A percentile compares a stretch with the other conserved stretches of the same genome.
These are phyloP conservation scores for Penicillium oxalicum DNA, from an alignment of 2,329 filamentous ascomycete genomes.

Conservation along the genomic window DNA sequence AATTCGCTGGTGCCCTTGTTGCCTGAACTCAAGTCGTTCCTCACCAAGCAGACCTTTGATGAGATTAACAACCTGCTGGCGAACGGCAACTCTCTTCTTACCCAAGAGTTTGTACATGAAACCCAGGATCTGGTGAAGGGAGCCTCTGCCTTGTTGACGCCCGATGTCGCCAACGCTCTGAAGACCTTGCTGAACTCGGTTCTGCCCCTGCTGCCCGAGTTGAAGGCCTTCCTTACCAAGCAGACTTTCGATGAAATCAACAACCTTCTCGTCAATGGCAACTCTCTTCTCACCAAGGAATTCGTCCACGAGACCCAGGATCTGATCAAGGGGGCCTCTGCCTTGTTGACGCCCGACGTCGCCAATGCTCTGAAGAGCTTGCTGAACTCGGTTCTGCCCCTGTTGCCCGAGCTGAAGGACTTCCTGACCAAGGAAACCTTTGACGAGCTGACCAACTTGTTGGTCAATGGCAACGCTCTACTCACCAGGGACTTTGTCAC, in stretches of 20 bases:
- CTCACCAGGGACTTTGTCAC: slow-evolving; percentile 18
- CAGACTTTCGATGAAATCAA: slow-evolving; percentile 55
- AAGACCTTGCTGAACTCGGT: slow-evolving; percentile 8
- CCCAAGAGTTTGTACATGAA: slow-evolving; percentile 15
- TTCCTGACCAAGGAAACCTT: slow-evolving; percentile 19
- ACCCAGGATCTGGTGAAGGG: slow-evolving; percentile 15
- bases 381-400: slow-evolving; percentile 9
- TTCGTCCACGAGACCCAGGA: slow-evolving; percentile 12
- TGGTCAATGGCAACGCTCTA: slow-evolving; percentile 18
- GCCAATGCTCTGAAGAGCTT: slow-evolving; percentile 18
- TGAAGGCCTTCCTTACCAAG: slow-evolving; percentile 52
- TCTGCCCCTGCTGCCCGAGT: slow-evolving; percentile 55
- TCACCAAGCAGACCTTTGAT: slow-evolving; percentile 16
- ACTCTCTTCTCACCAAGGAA: slow-evolving; percentile 8
- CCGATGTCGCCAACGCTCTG: slow-evolving; percentile 15
- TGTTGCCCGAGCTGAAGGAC: slow-evolving; percentile 16
- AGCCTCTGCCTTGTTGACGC: slow-evolving; percentile 17
- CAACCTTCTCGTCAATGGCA: slow-evolving; percentile 10
- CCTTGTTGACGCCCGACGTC: slow-evolving; percentile 10
- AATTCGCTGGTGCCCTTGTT: slow-evolving; percentile 12
- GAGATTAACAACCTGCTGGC: slow-evolving; percentile 15
- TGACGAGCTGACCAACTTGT: slow-evolving; percentile 13
- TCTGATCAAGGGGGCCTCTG: slow-evolving; percentile 13
- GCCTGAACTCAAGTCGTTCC: slow-evolving; percentile 16
- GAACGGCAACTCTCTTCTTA: slow-evolving; percentile 19